A percentile compares a stretch with the other conserved stretches of the same genome.
Conservation (phyloP, 176 grass and related monocot genomes). For the Eragrostis curvula region DNA sequence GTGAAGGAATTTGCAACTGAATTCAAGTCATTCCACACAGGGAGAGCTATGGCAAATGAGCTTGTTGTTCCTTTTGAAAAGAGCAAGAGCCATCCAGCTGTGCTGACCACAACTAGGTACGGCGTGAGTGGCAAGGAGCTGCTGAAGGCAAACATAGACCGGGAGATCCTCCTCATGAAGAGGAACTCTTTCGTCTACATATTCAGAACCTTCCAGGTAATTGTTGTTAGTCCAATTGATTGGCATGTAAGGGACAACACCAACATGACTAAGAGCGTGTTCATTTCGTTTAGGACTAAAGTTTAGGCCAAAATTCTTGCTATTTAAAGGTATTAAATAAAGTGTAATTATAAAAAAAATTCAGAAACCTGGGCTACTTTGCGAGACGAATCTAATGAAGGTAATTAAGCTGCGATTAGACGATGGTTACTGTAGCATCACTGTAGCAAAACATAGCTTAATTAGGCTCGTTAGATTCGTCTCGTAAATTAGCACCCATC, state of each 20-base stretch:
- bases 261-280: conserved; percentile 14
- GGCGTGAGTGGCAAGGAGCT: conserved; percentile 72
- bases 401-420: too few relatives aligned
- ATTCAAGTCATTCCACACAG: conserved; percentile 71
- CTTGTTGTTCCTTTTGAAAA: conserved; percentile 73
- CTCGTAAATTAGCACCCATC: too few relatives aligned
- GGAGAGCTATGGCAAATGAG: conserved; percentile 57
- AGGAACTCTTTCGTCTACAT: conserved; percentile 97
- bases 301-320: too few relatives aligned
- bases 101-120: conserved; percentile 77
- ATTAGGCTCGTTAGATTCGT: too few relatives aligned
- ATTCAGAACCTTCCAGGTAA: conserved; percentile 78
- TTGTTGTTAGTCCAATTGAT: neutral
- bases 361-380: too few relatives aligned
- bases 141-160: conserved; percentile 76
- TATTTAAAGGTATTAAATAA: too few relatives aligned
- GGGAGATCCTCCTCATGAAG: conserved; percentile 92
- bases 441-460: too few relatives aligned
- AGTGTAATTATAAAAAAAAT: too few relatives aligned
- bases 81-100: conserved; percentile 78
- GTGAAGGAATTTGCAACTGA: conserved; percentile 65
- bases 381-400: too few relatives aligned
- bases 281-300: too few relatives aligned
- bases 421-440: too few relatives aligned
- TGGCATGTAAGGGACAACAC: neutral